A percentile compares a stretch with the other conserved stretches of the same genome.
Evolutionary conservation across 768 basidiomycete species (phyloP).

Genomic region (Termitomyces sp.): DNA sequence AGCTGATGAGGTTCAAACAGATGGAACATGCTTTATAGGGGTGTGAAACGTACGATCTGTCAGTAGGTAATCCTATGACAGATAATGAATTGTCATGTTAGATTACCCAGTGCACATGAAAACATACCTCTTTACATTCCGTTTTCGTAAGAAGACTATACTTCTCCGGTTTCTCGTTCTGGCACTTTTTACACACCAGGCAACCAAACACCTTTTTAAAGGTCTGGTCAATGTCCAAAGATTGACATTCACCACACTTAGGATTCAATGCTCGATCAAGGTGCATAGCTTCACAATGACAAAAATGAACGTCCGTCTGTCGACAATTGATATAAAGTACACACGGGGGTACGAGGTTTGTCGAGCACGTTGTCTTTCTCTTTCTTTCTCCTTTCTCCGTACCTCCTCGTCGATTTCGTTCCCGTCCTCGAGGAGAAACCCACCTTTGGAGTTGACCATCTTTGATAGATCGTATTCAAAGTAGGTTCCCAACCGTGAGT

Average conservation of each 20-base stretch:
- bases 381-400: slow-evolving; percentile 71
- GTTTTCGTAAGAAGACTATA: slow-evolving; percentile 97
- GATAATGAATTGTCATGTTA: slow-evolving; percentile 4
- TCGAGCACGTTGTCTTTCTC: slow-evolving; percentile 72
- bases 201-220: slow-evolving; percentile 80
- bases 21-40: neutral
- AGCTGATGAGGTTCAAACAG: slow-evolving; percentile 40
- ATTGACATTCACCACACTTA: slow-evolving; percentile 79
- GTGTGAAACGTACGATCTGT: slow-evolving; percentile 68
- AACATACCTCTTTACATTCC: slow-evolving; percentile 87
- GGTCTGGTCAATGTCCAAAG: slow-evolving; percentile 84
- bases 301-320: neutral
- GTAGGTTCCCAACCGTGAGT: slow-evolving; percentile 82
- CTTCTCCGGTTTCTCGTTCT: slow-evolving; percentile 84
- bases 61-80: slow-evolving; percentile 78
- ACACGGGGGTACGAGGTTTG: slow-evolving; percentile 74
- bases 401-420: slow-evolving; percentile 74
- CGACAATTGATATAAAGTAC: slow-evolving; percentile 16
- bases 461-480: slow-evolving; percentile 97
- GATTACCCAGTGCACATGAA: neutral
- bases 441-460: slow-evolving; percentile 95
- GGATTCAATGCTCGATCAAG: slow-evolving; percentile 73
- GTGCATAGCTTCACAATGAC: slow-evolving; percentile 55
- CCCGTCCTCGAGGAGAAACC: slow-evolving; percentile 90
- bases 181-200: slow-evolving; percentile 85